phyloP scores from a whole-genome alignment of 345 rosid genomes.

The Citrus australasica region DNA sequence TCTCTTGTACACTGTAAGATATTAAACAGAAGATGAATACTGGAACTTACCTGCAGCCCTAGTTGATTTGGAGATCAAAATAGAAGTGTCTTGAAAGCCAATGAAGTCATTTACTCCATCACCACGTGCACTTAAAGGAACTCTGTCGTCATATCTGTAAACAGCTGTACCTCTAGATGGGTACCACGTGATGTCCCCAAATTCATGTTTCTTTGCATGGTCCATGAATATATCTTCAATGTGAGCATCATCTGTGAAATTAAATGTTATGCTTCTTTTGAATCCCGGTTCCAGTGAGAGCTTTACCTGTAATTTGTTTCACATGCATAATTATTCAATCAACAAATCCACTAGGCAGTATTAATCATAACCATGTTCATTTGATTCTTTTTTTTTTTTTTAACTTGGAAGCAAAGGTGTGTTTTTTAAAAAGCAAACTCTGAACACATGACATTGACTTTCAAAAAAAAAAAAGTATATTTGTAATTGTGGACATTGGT shows the following conservation, averaged over 20 bases:
- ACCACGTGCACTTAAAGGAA: conserved; percentile 45
- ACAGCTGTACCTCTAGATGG: conserved; percentile 70
- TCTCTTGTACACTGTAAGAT: not conserved
- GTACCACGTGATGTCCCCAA: conserved; percentile 87
- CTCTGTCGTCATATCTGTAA: conserved; percentile 67
- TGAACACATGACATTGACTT: too few relatives aligned
- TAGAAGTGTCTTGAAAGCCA: conserved; percentile 65
- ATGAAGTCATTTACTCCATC: conserved; percentile 66
- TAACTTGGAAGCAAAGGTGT: not conserved
- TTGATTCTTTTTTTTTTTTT: too few relatives aligned
- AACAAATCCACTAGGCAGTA: not conserved
- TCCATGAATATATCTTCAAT: conserved; percentile 53
- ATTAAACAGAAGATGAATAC: not conserved
- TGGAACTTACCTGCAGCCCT: conserved; percentile 53
- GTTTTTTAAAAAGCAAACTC: not conserved
- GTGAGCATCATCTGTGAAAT: conserved; percentile 58
- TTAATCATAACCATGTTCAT: too few relatives aligned
- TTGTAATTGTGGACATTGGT: too few relatives aligned
- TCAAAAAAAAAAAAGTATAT: too few relatives aligned
- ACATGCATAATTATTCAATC: not conserved
- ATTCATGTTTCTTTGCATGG: conserved; percentile 64
- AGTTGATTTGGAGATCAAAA: conserved; percentile 50
- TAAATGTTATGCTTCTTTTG: conserved; percentile 68
- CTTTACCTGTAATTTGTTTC: conserved; percentile 47
- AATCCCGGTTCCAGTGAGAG: conserved; percentile 59